Evolutionary conservation across 805 yeast genomes (phyloP), one percentile per base, ranked within the genome.

Genomic region (Myxozyma melibiosi): DNA sequence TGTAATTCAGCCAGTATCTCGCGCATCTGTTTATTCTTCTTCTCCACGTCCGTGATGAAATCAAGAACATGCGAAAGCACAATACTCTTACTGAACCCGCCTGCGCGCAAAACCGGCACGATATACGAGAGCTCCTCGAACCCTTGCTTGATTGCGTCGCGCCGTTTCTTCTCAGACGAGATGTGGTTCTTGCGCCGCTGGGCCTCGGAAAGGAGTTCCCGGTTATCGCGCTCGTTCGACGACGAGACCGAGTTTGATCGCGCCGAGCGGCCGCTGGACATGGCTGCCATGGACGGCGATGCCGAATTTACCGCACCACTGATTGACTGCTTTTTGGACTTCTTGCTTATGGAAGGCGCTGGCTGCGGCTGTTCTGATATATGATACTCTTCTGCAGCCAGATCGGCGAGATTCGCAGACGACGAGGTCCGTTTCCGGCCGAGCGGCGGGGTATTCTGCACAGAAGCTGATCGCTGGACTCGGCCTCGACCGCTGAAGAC

Each of bases 141-240:
- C 37, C 70, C 68, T 40, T 62, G 65, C 62, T 73, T 74, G 61
- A 76, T 76, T 33, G 61, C 57, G 53, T 73, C 75, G 3, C 79
- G 67, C 1, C 79, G 70, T 28, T 71, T 68, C 65, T 75, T 72
- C 51, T 76, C 79, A 41, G 73, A 70, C 20, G 68, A 65, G 28
- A 74, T 67, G 55, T 76, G 79, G 54, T 74, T 75, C 43, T 63
- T 51, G 20, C 79, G 67, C 39, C 71, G 70, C 59, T 74, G 73
- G 38, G 71, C 74, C 30, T 71, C 74, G 9, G 71, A 54, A 3
- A 71, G 64, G 30, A 53, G 53, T 33, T 70, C 72, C 31, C 70
- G 58, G 27, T n/a, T 35, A 16, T 28, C 55, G 16, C 49, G 34
- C n/a, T 51, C 45, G 30, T 27, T 24, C 18, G 41, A 28, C 1